phyloP scores from a whole-genome alignment of 352 stramenopile species.

The Pythium scleroteichum region DNA sequence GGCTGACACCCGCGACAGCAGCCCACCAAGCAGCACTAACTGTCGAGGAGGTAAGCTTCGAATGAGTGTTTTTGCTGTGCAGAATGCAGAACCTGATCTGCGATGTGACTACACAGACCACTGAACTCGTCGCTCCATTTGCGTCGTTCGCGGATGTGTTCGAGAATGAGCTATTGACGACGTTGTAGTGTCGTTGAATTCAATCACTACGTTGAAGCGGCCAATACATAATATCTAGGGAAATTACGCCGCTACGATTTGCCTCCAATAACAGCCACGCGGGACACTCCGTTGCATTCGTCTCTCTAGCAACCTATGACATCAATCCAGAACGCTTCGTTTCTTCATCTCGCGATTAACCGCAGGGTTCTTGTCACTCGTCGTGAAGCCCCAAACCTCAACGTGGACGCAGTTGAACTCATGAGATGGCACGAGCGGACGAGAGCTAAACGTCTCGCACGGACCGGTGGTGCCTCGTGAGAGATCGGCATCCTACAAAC shows the following conservation, averaged over 20 bases:
- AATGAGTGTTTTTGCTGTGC: no score
- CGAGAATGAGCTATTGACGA: conserved; percentile 33
- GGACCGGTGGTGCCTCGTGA: conserved; percentile 78
- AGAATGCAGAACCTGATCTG: neutral
- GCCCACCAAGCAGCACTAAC: conserved; percentile 40
- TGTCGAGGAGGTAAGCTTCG: conserved; percentile 25
- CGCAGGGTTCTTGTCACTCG: conserved; percentile 45
- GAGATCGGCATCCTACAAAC: conserved; percentile 77
- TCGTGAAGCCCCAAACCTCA: conserved; percentile 87
- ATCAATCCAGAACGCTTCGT: conserved; percentile 66
- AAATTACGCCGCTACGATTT: no score
- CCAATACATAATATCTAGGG: conserved; percentile 14
- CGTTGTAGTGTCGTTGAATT: conserved; percentile 13
- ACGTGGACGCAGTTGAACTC: conserved; percentile 83
- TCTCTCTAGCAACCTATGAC: neutral
- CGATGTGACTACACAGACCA: conserved; percentile 1
- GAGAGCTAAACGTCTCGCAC: conserved; percentile 87
- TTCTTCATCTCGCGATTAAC: conserved; percentile 46
- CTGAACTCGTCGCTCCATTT: conserved; percentile 30
- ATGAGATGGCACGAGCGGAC: conserved; percentile 71
- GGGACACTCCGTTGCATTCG: conserved; percentile 1
- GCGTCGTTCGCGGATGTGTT: conserved; percentile 32
- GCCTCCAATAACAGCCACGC: no score
- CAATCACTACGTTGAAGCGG: neutral
- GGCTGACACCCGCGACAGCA: conserved; percentile 38